Percentiles rank a stretch among this genome's conserved stretches.
phyloP scores from a whole-genome alignment of 306 rosid genomes.

The Quercus robur region DNA sequence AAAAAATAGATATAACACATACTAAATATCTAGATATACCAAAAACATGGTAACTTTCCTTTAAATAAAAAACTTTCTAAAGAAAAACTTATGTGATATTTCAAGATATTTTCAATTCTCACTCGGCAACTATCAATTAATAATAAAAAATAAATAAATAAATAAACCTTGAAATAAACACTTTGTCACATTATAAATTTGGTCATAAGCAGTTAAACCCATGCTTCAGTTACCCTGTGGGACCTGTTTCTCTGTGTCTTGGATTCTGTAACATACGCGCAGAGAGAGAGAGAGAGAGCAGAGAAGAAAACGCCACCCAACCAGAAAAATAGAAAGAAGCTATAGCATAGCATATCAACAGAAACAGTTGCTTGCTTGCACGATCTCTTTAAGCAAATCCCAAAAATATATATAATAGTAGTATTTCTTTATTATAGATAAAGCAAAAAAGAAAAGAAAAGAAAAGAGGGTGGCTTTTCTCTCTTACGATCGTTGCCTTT shows the following conservation, averaged over 20 bases:
- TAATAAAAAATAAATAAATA: no score
- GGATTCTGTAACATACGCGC: slow-evolving; percentile 47
- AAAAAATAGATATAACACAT: no score
- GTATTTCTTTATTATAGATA: not conserved
- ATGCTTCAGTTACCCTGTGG: not conserved
- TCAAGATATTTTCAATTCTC: no score
- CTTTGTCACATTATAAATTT: not conserved
- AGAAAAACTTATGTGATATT: no score
- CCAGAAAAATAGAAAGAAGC: not conserved
- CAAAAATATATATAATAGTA: not conserved
- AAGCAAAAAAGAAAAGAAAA: not conserved
- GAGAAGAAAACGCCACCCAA: slow-evolving; percentile 15
- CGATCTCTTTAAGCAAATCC: slow-evolving; percentile 42
- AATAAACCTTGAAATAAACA: no score
- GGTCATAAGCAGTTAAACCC: not conserved
- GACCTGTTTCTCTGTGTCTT: slow-evolving; percentile 3
- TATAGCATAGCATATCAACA: slow-evolving; percentile 6
- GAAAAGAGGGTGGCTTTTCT: not conserved
- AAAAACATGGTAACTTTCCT: no score
- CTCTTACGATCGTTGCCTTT: slow-evolving; percentile 9
- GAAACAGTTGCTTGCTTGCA: slow-evolving; percentile 59
- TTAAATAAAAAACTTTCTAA: no score
- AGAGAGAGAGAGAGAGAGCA: not conserved
- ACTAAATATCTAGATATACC: no score
- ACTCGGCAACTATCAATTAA: no score